Evolutionary conservation across 345 rosid genomes (phyloP).

Genomic region (Turnera subulata): DNA sequence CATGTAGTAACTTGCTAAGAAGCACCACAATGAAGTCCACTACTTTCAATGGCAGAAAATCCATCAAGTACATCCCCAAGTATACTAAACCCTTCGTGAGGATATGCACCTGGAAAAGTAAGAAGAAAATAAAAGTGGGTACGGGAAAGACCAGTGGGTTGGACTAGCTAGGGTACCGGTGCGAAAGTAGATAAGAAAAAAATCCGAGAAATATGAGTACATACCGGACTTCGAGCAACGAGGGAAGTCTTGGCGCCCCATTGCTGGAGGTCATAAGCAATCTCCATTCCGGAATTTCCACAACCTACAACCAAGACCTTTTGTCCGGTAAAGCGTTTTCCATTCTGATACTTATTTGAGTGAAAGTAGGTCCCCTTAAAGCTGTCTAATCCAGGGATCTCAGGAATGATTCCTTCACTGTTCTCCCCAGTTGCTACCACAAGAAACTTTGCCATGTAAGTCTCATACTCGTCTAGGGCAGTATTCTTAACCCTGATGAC

Average conservation of each 20-base stretch:
- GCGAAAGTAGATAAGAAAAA: no score
- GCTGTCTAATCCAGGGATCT: slow-evolving; percentile 13
- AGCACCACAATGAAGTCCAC: slow-evolving; percentile 18
- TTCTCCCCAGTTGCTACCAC: slow-evolving; percentile 31
- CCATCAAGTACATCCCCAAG: slow-evolving; percentile 28
- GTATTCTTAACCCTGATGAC: not conserved
- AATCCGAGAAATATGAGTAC: not conserved
- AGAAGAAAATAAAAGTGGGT: no score
- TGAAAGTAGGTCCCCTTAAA: slow-evolving; percentile 17
- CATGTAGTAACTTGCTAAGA: slow-evolving; percentile 2
- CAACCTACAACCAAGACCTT: slow-evolving; percentile 24
- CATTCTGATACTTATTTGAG: slow-evolving; percentile 17
- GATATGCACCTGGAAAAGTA: slow-evolving; percentile 18
- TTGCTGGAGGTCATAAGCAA: slow-evolving; percentile 13
- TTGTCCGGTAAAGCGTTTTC: not conserved
- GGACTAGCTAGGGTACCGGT: no score
- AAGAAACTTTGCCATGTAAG: slow-evolving; percentile 12
- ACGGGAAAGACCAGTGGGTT: no score
- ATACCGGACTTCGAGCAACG: slow-evolving; percentile 18
- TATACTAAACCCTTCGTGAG: slow-evolving; percentile 16
- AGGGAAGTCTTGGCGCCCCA: slow-evolving; percentile 4
- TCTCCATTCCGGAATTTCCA: slow-evolving; percentile 34
- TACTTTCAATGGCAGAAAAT: slow-evolving; percentile 5
- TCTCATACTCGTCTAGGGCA: not conserved
- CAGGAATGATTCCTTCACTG: slow-evolving; percentile 16